Conservation (phyloP, 1,284 basidiomycete genomes). For the Leccinum variabile region DNA sequence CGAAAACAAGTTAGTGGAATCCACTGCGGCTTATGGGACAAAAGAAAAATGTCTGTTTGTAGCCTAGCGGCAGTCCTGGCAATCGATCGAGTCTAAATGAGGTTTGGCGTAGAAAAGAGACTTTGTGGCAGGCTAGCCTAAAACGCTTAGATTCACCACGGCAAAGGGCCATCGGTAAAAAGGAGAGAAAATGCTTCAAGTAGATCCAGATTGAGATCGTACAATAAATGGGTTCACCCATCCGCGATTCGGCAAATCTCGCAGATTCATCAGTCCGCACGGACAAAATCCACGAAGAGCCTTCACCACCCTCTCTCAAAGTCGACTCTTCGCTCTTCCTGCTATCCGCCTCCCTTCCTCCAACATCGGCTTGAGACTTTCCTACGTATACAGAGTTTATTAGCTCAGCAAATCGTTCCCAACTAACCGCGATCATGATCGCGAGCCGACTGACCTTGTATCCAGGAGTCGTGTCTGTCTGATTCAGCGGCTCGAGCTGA, state of each 20-base stretch:
- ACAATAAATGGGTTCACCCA: not conserved
- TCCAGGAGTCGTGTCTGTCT: constrained; percentile 48
- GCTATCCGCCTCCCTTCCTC: constrained; percentile 26
- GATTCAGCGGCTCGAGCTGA: constrained; percentile 66
- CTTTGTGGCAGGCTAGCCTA: not conserved
- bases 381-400: constrained; percentile 8
- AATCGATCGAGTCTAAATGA: not conserved
- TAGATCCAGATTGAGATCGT: not conserved
- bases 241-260: not conserved
- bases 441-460: constrained; percentile 47
- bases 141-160: not conserved
- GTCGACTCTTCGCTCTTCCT: constrained; percentile 19
- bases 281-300: not conserved
- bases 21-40: not conserved
- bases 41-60: not conserved
- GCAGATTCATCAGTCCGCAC: not conserved
- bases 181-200: not conserved
- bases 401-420: not conserved
- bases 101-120: not conserved
- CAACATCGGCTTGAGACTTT: constrained; percentile 31
- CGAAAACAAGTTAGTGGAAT: not conserved
- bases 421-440: not conserved
- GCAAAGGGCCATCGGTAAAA: not conserved
- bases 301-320: constrained; percentile 13
- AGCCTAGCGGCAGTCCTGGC: not conserved